Evolutionary conservation across 2,329 filamentous ascomycete genomes (phyloP).

Genomic region (Claviceps arundinis): DNA sequence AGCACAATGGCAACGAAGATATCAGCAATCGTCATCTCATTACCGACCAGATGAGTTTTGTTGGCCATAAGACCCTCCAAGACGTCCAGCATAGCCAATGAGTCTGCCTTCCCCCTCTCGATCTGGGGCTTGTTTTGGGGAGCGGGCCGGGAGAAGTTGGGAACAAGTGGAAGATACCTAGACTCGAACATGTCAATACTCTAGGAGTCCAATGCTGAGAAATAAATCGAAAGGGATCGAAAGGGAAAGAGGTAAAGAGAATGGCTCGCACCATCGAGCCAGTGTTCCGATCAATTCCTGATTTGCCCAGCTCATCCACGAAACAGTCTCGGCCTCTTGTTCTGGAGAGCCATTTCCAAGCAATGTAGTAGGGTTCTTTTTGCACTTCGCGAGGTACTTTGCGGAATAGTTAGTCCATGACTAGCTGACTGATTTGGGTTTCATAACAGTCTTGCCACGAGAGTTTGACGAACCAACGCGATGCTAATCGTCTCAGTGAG

Average conservation of each 20-base stretch:
- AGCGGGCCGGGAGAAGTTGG: not conserved
- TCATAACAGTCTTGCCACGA: too few relatives aligned
- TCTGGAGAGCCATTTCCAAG: conserved; percentile 1
- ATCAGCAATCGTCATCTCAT: not conserved
- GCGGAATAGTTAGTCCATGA: not conserved
- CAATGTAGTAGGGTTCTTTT: not conserved
- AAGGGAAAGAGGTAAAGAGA: not conserved
- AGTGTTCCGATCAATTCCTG: not conserved
- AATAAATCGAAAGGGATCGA: not conserved
- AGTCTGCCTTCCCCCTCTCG: not conserved
- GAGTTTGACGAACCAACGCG: not conserved
- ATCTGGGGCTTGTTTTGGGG: not conserved
- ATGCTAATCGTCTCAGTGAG: not conserved
- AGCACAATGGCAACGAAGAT: not conserved
- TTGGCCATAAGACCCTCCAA: not conserved
- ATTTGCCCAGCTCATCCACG: conserved; percentile 2
- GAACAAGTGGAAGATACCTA: conserved; percentile 1
- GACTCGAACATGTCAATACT: not conserved
- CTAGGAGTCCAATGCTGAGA: not conserved
- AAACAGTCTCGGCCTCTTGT: conserved; percentile 1
- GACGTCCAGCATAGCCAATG: not conserved
- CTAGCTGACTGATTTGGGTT: not conserved
- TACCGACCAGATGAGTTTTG: not conserved
- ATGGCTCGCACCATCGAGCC: not conserved
- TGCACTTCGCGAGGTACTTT: not conserved